Evolutionary conservation across 805 yeast genomes (phyloP), one percentile per base, ranked within the genome.

Genomic region (Metschnikowia sp.): DNA sequence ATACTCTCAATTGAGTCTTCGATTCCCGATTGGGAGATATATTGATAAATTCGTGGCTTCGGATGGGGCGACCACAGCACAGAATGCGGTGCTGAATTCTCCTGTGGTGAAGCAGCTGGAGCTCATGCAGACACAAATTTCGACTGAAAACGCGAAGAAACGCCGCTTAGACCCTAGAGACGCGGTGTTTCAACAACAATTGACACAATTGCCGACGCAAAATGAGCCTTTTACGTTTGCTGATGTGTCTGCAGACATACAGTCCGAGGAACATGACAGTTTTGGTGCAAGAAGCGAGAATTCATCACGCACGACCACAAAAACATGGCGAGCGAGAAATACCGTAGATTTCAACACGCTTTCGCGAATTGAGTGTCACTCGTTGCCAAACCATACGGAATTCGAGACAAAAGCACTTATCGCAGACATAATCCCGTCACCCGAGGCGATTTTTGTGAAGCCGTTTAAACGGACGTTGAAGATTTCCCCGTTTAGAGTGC

Each of bases 381-480:
- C 29, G 3, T 10, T 47, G 10, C 31, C 36, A 3, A 33, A 28
- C 10, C 36, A 43, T 8, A 46, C 52, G 10, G 10, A 29, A 3
- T 53, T 49, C 34, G 43, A 44, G 15, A 32, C 49, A 12, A 10
- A 7, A 2, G 47, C 50, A 11, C 7, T 10, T 2, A n/a, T 52
- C 3, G 11, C 22, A 3, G 19, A 22, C 7, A 40, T 54, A 13
- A 18, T 8, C n/a, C 60, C 56, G 1, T 15, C 19, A 2, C 46
- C 52, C 11, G 39, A 38, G 11, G 31, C 50, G 38, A 18, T 56
- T 5, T 51, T 54, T 26, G 49, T 53, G 29, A 55, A 49, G 39
- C 52, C 57, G 3, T 53, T 41, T 29, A 44, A 45, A 18, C 53
- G 53, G 28, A 56, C 59, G 9, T 39, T 56, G 29, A 50, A 52